Conservation (phyloP, 2,329 filamentous ascomycete genomes). For the Aspergillus aculeatus region DNA sequence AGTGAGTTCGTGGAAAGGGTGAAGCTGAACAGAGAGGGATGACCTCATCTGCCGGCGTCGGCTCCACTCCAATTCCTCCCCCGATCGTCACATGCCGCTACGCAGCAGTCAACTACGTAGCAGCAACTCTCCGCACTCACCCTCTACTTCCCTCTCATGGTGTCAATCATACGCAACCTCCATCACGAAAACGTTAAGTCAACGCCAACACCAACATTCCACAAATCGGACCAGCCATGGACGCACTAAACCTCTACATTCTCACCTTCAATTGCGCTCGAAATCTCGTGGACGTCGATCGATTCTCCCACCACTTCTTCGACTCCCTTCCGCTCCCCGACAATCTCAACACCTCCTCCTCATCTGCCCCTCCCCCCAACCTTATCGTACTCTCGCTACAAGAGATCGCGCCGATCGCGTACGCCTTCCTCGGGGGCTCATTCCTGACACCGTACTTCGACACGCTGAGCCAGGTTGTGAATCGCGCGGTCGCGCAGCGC, state of each 20-base stretch:
- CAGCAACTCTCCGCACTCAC: neutral
- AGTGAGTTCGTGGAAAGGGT: neutral
- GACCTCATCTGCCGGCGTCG: slow-evolving; percentile 4
- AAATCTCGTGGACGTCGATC: slow-evolving; percentile 63
- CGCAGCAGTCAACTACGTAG: neutral
- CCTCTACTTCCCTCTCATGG: too few relatives aligned
- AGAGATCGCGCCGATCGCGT: slow-evolving; percentile 80
- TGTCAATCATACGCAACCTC: too few relatives aligned
- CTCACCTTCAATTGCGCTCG: slow-evolving; percentile 90
- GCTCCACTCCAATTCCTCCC: neutral
- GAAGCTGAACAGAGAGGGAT: neutral
- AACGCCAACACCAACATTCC: neutral
- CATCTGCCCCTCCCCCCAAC: slow-evolving; percentile 58
- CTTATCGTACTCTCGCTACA: slow-evolving; percentile 71
- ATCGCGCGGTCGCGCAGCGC: slow-evolving; percentile 60
- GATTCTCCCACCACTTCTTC: slow-evolving; percentile 71
- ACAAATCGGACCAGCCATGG: slow-evolving; percentile 28
- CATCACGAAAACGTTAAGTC: too few relatives aligned
- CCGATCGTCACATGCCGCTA: neutral
- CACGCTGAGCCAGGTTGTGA: slow-evolving; percentile 68
- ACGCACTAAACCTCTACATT: slow-evolving; percentile 68
- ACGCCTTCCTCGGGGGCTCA: slow-evolving; percentile 81
- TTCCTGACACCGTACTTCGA: slow-evolving; percentile 74
- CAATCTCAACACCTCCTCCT: slow-evolving; percentile 45
- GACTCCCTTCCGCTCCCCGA: slow-evolving; percentile 49